Base-by-base conservation (phyloP, 225 moss, liverwort and hornwort species). In the Ulota crispa region DNA sequence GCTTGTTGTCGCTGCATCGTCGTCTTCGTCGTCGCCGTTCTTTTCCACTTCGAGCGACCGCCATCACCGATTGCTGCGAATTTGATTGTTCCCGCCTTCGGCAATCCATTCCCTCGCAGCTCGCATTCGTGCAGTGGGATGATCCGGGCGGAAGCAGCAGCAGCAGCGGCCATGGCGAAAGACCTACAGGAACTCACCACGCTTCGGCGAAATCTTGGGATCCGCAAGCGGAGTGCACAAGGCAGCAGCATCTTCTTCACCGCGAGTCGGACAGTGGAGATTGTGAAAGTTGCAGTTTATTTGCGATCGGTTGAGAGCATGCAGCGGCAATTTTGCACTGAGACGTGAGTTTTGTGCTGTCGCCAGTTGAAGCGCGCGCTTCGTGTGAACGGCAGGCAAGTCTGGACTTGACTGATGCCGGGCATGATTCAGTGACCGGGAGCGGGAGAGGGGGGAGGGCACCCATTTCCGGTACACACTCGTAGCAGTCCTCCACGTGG, bases 401-500 rank as follows among this genome's bases (percentile, higher is more conserved):
- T n/a, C n/a, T n/a, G n/a, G n/a, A n/a, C 21, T 3, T 6, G 21
- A 7, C 42, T 30, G 20, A 28, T 9, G 57, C n/a, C 8, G 60
- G 60, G 60, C 79, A 64, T 63, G 75, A 64, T 52, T 45, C 47
- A n/a, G 64, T 69, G 62, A 36, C 32, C 21, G 45, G 14, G 53
- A 43, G 8, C 45, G 45, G 45, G 14, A 4, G 34, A 9, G 26
- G n/a, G 26, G n/a, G 21, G 64, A 34, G 32, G 41, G 21, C 32
- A 28, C 62, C 30, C 27, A 7, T 45, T 23, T 27, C 50, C 8
- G 50, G 32, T 47, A 66, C n/a, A 34, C 64, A 70, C 75, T 27
- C 47, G 55, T 83, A 55, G 45, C 36, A 23, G 26, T 59, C 60
- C 16, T 75, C 75, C 86, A 70, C 15, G 56, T 75, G 83, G 83